Conservation (phyloP, 2,329 filamentous ascomycete genomes). For the Chrysoporthe deuterocubensis region DNA sequence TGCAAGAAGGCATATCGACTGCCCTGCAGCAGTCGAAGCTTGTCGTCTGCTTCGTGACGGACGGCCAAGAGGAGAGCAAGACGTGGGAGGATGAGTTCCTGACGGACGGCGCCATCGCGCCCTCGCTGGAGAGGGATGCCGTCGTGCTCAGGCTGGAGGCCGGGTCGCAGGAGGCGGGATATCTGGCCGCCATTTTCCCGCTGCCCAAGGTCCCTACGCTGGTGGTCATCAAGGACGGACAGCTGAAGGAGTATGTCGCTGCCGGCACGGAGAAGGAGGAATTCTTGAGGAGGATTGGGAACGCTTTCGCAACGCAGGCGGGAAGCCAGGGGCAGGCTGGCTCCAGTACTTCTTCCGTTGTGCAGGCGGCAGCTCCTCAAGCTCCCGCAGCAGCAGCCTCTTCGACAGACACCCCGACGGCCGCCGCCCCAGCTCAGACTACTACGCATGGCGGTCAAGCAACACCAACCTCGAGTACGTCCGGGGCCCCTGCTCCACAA, state of each 20-base stretch:
- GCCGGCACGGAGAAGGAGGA: constrained; percentile 67
- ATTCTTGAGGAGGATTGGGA: constrained; percentile 62
- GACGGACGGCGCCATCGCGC: constrained; percentile 55
- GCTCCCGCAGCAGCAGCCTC: constrained; percentile 16
- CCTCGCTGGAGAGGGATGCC: constrained; percentile 63
- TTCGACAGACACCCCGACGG: constrained; percentile 14
- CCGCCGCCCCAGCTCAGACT: constrained; percentile 14
- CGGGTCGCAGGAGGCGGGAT: constrained; percentile 79
- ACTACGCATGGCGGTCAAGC: constrained; percentile 31
- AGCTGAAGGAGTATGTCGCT: constrained; percentile 76
- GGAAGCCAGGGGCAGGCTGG: background rate
- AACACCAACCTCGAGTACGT: constrained; percentile 31
- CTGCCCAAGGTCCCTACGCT: constrained; percentile 78
- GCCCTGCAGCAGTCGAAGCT: constrained; percentile 77
- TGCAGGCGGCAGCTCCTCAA: constrained; percentile 20
- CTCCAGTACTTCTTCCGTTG: constrained; percentile 8
- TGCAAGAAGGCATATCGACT: constrained; percentile 79
- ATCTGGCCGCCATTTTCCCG: constrained; percentile 81
- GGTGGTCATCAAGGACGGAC: constrained; percentile 78
- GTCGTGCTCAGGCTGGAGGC: constrained; percentile 72
- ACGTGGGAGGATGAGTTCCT: constrained; percentile 76
- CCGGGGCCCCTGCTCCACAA: constrained; percentile 24
- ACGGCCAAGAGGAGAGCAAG: constrained; percentile 70
- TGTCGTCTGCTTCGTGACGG: constrained; percentile 87
- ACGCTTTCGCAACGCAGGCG: constrained; percentile 39